phyloP scores from a whole-genome alignment of 805 yeast genomes.

The Yarrowia phangngaensis region DNA sequence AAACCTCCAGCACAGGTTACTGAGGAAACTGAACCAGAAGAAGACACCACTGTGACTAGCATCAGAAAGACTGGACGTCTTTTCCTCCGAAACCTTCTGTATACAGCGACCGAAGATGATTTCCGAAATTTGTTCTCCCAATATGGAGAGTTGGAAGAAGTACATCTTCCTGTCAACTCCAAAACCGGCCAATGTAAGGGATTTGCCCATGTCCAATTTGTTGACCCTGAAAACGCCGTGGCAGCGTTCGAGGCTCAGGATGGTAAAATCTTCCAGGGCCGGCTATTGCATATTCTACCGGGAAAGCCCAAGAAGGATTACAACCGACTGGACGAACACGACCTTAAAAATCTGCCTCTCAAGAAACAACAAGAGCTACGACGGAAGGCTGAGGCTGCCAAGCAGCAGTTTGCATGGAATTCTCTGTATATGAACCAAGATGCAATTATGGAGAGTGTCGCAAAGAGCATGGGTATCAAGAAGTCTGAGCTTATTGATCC shows the following conservation, averaged over 20 bases:
- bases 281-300: constrained; percentile 83
- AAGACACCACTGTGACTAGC: constrained; percentile 48
- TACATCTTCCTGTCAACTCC: constrained; percentile 87
- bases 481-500: constrained; percentile 87
- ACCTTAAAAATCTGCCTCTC: constrained; percentile 81
- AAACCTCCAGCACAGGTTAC: constrained; percentile 27
- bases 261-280: constrained; percentile 88
- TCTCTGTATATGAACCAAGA: constrained; percentile 85
- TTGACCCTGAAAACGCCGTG: constrained; percentile 66
- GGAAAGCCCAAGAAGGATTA: constrained; percentile 71
- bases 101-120: constrained; percentile 75
- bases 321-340: constrained; percentile 85
- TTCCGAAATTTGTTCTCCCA: constrained; percentile 58
- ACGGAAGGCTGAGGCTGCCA: constrained; percentile 78
- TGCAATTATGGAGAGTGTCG: constrained; percentile 88
- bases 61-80: constrained; percentile 71
- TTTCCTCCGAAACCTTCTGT: constrained; percentile 81
- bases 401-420: constrained; percentile 90
- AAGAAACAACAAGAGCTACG: constrained; percentile 86
- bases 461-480: constrained; percentile 72
- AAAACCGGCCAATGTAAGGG: constrained; percentile 90
- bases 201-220: constrained; percentile 77
- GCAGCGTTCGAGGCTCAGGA: constrained; percentile 71
- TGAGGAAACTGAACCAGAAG: constrained; percentile 34
- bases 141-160: constrained; percentile 78